Percentiles rank a stretch among this genome's conserved stretches.
phyloP scores from a whole-genome alignment of 768 basidiomycete genomes.

The Pleurotus citrinopileatus region DNA sequence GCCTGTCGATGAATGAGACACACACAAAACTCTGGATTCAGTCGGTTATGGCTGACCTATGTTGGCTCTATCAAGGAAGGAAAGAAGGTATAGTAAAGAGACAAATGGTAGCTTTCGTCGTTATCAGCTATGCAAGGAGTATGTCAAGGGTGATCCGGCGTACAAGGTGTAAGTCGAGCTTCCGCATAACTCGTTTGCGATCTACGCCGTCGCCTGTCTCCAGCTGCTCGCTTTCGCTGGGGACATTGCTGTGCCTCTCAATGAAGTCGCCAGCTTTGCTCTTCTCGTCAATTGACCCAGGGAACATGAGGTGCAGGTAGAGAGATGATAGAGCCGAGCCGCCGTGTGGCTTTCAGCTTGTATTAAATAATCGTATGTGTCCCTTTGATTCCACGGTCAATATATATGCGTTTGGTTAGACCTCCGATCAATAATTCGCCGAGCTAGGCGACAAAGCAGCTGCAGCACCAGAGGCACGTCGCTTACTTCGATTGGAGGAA shows the following conservation, averaged over 20 bases:
- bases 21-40: background rate
- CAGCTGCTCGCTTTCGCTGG: background rate
- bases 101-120: slow-evolving; percentile 6
- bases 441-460: too few species aligned
- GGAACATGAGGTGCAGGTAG: background rate
- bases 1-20: slow-evolving; percentile 20
- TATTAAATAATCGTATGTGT: too few species aligned
- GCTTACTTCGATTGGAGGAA: too few species aligned
- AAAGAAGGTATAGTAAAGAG: slow-evolving; percentile 3
- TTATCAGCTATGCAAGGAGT: background rate
- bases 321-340: background rate
- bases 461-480: too few species aligned
- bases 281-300: background rate
- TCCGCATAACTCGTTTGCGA: slow-evolving; percentile 5
- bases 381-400: background rate
- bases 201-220: background rate
- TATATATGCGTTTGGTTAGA: too few species aligned
- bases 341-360: too few species aligned
- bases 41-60: background rate
- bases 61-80: slow-evolving; percentile 7
- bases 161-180: slow-evolving; percentile 3
- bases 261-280: background rate
- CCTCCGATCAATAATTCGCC: too few species aligned
- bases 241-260: background rate
- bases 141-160: background rate